phyloP scores from a whole-genome alignment of 1,284 basidiomycete species.

The Rugosomyces carneus region DNA sequence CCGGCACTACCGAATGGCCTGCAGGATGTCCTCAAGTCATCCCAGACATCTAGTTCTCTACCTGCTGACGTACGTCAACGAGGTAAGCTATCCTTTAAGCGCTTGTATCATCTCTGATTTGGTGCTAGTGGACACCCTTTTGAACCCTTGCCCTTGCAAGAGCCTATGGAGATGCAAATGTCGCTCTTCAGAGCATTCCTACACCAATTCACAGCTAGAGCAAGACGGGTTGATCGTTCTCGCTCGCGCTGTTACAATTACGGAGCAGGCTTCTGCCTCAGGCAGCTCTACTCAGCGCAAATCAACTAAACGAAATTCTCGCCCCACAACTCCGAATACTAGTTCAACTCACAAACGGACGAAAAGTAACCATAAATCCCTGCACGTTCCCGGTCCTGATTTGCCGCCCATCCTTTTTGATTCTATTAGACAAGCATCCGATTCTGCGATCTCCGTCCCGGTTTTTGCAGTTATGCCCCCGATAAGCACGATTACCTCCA shows the following conservation, averaged over 20 bases:
- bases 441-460: slow-evolving; percentile 27
- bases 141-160: slow-evolving; percentile 61
- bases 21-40: slow-evolving; percentile 37
- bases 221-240: slow-evolving; percentile 10
- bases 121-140: slow-evolving; percentile 45
- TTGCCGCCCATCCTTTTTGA: slow-evolving; percentile 38
- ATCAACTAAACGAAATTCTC: slow-evolving; percentile 21
- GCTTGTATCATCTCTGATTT: not conserved
- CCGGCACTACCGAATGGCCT: slow-evolving; percentile 62
- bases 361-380: slow-evolving; percentile 21
- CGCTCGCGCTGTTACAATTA: slow-evolving; percentile 13
- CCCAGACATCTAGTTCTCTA: slow-evolving; percentile 18
- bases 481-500: slow-evolving; percentile 45
- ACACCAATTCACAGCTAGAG: not conserved
- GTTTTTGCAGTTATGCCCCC: slow-evolving; percentile 54
- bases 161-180: slow-evolving; percentile 54
- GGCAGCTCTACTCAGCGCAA: slow-evolving; percentile 13
- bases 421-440: slow-evolving; percentile 17
- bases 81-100: slow-evolving; percentile 30
- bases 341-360: slow-evolving; percentile 26
- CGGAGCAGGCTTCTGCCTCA: slow-evolving; percentile 14
- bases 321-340: slow-evolving; percentile 18
- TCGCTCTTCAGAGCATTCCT: slow-evolving; percentile 15
- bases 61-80: slow-evolving; percentile 44
- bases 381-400: slow-evolving; percentile 27